Base-by-base conservation (phyloP, 1,284 basidiomycete genomes). In the Pseudozyma tsukubaensis region DNA sequence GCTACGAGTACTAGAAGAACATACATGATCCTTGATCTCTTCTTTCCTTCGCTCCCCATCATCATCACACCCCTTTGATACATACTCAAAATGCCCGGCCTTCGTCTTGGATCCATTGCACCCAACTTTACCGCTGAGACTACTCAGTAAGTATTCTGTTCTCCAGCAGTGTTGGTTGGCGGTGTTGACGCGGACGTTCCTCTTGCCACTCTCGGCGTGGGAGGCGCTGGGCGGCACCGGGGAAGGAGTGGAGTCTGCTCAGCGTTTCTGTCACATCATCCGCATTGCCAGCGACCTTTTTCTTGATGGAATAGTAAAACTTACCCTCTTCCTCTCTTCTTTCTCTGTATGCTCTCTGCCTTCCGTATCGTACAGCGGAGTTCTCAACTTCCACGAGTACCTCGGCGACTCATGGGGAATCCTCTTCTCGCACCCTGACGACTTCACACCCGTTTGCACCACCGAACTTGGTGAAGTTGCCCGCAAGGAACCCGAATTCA, bases 401-500 rank as follows among this genome's bases (percentile, higher is more conserved):
- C 90, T 94, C 80, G 92, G 90, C 49, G 87, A 91, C 83, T 92
- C 90, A 36, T 99, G 97, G 96, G 92, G 72, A 2, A 79, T 92
- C 51, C 69, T 78, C 11, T 73, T 79, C 53, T 62, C 75, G 52
- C 96, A 98, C 86, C 96, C 95, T 1, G 95, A 92, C 67, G 88
- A 88, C 80, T 88, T 84, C 59, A 85, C 80, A 47, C 84, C 81
- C 81, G 85, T 86, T 13, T 86, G 86, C 79, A 86, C 97, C 50
- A 99, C 97, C 53, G 97, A 99, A 88, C 91, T 99, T 53, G 94
- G 93, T 58, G 95, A 97, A 83, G 94, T 97, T 36, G 92, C 96
- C 43, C 91, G 92, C 78, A 90, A 92, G 68, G 88, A 89, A n/a
- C 87, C 87, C 16, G 94, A 98, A 85, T 99, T 98, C 85, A 87